Evolutionary conservation across 208 protist species (phyloP), one percentile per base, ranked within the genome.

Genomic region (Leishmania major): DNA sequence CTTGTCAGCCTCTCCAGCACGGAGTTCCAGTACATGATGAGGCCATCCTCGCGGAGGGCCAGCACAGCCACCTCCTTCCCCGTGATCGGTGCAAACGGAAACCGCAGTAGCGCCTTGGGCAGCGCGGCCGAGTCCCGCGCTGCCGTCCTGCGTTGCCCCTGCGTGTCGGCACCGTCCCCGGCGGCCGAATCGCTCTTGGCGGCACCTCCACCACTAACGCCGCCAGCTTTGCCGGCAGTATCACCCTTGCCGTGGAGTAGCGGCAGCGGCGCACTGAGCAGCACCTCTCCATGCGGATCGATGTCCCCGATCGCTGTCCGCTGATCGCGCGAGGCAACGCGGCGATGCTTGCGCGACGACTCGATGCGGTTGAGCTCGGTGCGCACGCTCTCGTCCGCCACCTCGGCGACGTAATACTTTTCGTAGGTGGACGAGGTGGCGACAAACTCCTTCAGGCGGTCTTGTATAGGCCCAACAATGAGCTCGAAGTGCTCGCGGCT

Each of bases 401-500:
- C 84, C 66, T 90, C 85, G 35, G 81, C 73, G 2, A 92, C 77
- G 86, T 95, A 96, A 80, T 95, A 95, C 31, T 82, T 83, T 66
- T 90, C 86, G 83, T 96, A 96, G 31, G 85, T 90, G 31, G 86
- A 76, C 60, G 85, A 94, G 57, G 80, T 93, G 22, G 89, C 86
- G 57, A 96, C 84, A 60, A 96, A 96, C 87, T 94, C 89, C 87
- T 95, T 96, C 57, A 98, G 83, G 8, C 91, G 87, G 45, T 96
- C 93, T 47, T 91, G 85, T 67, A 97, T 95, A 40, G 94, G 91
- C 6, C 96, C 96, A 28, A 94, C 64, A 67, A 97, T 94, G 51
- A 96, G 84, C 79, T 98, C 96, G 84, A 97, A 97, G 84, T 98
- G 96, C 35, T 88, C 78, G 57, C 93, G 91, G 70, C 92, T 95